A percentile compares a stretch with the other conserved stretches of the same genome.
Conservation (phyloP, 176 grass and related monocot genomes). For the Zizania latifolia region DNA sequence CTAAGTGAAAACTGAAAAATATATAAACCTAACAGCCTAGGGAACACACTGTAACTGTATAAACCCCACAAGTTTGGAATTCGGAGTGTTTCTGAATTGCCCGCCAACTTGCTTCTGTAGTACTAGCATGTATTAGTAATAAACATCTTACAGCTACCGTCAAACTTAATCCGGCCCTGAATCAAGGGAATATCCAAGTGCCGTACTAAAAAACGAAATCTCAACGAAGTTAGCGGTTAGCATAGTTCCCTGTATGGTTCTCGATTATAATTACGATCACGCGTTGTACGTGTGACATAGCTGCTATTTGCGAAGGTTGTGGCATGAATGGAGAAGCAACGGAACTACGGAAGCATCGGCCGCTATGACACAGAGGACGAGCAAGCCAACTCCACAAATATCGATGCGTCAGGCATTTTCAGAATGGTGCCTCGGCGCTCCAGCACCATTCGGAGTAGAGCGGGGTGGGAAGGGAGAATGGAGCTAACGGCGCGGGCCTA, state of each 20-base stretch:
- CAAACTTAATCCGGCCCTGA: not conserved
- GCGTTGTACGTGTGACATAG: not conserved
- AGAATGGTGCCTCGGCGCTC: not conserved
- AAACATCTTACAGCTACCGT: not conserved
- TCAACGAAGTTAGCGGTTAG: not conserved
- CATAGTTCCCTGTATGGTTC: not conserved
- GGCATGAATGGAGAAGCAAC: not conserved
- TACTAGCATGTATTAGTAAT: not conserved
- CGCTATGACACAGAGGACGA: not conserved
- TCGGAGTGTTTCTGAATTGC: not conserved
- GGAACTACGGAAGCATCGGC: not conserved
- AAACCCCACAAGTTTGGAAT: not conserved
- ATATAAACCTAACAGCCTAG: too few relatives aligned
- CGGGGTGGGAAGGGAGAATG: not conserved
- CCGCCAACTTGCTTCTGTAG: not conserved
- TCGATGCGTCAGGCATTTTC: not conserved
- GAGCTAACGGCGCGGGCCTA: too few relatives aligned
- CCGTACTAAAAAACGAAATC: not conserved
- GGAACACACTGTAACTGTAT: not conserved
- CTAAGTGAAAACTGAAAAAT: too few relatives aligned
- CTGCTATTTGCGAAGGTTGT: not conserved
- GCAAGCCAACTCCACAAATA: not conserved
- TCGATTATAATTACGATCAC: not conserved
- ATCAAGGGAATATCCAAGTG: not conserved
- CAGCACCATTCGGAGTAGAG: not conserved